Evolutionary conservation across 2,329 filamentous ascomycete species (phyloP).

Genomic region (Ambrosiella beaveri): DNA sequence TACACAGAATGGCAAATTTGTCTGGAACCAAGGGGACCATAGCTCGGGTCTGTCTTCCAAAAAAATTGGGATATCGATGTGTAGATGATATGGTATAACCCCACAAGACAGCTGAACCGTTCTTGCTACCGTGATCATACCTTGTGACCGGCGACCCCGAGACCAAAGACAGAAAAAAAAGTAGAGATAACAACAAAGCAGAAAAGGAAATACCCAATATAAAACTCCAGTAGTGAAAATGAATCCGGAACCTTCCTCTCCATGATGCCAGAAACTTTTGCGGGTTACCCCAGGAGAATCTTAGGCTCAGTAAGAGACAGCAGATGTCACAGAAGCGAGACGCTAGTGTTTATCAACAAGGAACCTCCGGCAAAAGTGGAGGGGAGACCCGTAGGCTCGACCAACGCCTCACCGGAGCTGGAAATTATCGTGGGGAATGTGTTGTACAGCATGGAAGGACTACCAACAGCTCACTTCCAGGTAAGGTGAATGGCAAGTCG

Average conservation of each 20-base stretch:
- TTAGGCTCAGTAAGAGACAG: too few relatives aligned
- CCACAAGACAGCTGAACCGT: constrained; percentile 1
- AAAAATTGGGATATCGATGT: not conserved
- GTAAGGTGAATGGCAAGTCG: not conserved
- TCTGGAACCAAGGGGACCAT: not conserved
- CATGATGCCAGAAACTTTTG: not conserved
- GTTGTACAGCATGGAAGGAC: not conserved
- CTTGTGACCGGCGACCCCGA: not conserved
- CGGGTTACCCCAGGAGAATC: too few relatives aligned
- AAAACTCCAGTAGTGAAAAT: not conserved
- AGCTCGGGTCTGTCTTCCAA: constrained; percentile 4
- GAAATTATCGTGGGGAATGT: not conserved
- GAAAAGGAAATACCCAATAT: not conserved
- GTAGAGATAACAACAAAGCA: not conserved
- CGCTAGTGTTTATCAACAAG: too few relatives aligned
- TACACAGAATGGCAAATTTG: not conserved
- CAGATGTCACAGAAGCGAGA: too few relatives aligned
- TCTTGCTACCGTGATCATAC: not conserved
- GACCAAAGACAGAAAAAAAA: not conserved
- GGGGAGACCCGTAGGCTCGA: too few relatives aligned
- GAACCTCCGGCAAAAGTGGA: too few relatives aligned
- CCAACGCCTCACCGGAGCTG: not conserved
- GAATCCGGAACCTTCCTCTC: not conserved
- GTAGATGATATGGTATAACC: not conserved
- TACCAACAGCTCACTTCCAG: not conserved